Base-by-base conservation (phyloP, 2,329 filamentous ascomycete species). In the Fusarium continuum region DNA sequence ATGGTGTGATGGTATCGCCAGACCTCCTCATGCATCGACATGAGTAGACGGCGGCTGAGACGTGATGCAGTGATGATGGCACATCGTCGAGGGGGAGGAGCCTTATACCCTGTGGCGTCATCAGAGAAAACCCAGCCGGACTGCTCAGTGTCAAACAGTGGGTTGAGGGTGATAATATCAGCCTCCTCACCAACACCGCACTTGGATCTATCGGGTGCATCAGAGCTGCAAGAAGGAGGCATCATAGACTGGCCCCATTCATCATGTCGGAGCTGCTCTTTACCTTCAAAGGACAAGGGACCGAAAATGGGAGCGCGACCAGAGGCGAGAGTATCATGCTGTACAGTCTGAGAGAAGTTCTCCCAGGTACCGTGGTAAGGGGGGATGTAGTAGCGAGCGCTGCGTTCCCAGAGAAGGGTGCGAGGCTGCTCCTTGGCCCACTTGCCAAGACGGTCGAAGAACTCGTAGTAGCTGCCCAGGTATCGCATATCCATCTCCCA, bases 101-200 rank as follows among this genome's bases (percentile, higher is more conserved):
- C 79, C 9, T 80, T 79, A 76, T 92, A 92, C 41, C 89, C 90
- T 1, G 88, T 91, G 14, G 90, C 83, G 64, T 92, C 89, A 58
- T 88, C 81, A 5, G 85, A 81, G 54, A 92, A 88, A 34, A 91
- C 85, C 90, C 90, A 93, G 47, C 88, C 88, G 4, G 89, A 92
- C 48, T 84, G 79, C 8, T 87, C 82, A 0, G 88, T 84, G 68
- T 93, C 88, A 71, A 93, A 93, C 34, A 93, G 82, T 0, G 91
- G 91, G 73, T 92, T 91, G 67, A 93, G 84, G 0, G 89, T 91
- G 72, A 93, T 92, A 46, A 93, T 82, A 70, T 93, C 90, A 5
- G 90, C 90, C 20, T 88, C 84, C 74, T 92, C 89, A 59, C 84
- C 87, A 6, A 91, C 85, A 54, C 89, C 90, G 76, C 90, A 92